Evolutionary conservation across 2,329 filamentous ascomycete genomes (phyloP).

Genomic region (Aspergillus quadricinctus): DNA sequence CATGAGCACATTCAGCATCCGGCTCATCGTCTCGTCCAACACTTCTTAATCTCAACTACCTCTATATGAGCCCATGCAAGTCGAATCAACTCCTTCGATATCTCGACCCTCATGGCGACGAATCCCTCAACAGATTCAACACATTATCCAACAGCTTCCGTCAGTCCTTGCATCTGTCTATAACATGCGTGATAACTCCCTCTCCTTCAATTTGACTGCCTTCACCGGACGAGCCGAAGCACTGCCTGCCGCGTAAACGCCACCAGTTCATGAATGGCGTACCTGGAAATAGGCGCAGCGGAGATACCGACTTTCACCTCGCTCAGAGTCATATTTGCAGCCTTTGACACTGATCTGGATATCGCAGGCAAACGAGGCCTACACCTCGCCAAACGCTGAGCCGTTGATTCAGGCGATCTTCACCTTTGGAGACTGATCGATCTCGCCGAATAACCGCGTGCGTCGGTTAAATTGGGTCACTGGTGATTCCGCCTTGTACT

Average conservation of each 20-base stretch:
- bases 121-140: not conserved
- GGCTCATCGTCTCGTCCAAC: conserved; percentile 28
- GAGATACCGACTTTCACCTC: conserved; percentile 40
- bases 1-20: conserved; percentile 18
- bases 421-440: conserved; percentile 38
- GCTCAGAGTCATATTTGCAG: conserved; percentile 29
- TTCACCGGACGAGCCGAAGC: conserved; percentile 32
- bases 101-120: not conserved
- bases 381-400: conserved; percentile 44
- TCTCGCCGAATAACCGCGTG: conserved; percentile 31
- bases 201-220: conserved; percentile 20
- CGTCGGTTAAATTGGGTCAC: conserved; percentile 18
- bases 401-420: conserved; percentile 43
- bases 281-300: conserved; percentile 39
- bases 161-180: conserved; percentile 2
- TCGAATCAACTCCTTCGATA: conserved; percentile 33
- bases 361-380: conserved; percentile 42
- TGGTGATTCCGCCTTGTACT: conserved; percentile 1
- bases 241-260: conserved; percentile 37
- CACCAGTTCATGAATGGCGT: conserved; percentile 38
- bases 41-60: conserved; percentile 16
- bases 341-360: conserved; percentile 22
- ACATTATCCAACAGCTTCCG: not conserved
- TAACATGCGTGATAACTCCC: conserved; percentile 22
- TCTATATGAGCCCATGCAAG: conserved; percentile 22